These are phyloP conservation scores for Kodamaea kaohsiungensis DNA, from an alignment of 805 yeast genomes.

Conservation along the genomic window DNA sequence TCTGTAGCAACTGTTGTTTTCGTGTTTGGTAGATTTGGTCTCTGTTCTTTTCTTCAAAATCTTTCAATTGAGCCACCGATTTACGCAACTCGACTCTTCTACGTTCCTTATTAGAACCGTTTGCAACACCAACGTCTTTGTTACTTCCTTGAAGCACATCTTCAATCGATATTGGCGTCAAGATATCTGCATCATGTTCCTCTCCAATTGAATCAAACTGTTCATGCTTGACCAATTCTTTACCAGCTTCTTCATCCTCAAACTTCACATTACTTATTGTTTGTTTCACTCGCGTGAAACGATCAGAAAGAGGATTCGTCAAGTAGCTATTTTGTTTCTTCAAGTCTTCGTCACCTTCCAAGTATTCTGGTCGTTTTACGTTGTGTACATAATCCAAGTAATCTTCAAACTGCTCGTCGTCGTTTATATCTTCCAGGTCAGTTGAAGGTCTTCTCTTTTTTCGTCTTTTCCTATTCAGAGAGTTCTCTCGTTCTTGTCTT, in stretches of 20 bases:
- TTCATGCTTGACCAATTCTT: background rate
- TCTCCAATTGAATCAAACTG: background rate
- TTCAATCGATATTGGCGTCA: background rate
- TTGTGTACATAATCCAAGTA: constrained; percentile 24
- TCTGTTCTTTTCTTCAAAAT: constrained; percentile 17
- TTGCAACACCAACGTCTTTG: constrained; percentile 18
- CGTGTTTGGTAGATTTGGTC: constrained; percentile 20
- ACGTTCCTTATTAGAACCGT: constrained; percentile 20
- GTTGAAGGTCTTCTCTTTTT: constrained; percentile 5
- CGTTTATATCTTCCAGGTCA: constrained; percentile 12
- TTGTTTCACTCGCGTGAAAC: constrained; percentile 1
- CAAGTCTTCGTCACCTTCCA: background rate
- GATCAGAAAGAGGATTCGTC: background rate
- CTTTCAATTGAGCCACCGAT: constrained; percentile 19
- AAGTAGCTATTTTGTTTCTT: background rate
- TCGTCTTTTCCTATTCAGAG: constrained; percentile 6
- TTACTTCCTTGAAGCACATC: background rate
- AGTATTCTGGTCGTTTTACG: background rate
- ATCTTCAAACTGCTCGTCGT: constrained; percentile 20
- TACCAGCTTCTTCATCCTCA: background rate
- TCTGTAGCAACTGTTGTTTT: constrained; percentile 26
- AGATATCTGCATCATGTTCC: background rate
- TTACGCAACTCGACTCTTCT: constrained; percentile 23
- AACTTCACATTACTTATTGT: constrained; percentile 7
- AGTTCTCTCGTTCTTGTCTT: constrained; percentile 3